Evolutionary conservation across 306 rosid species (phyloP).

Genomic region (Herpetospermum pedunculosum): DNA sequence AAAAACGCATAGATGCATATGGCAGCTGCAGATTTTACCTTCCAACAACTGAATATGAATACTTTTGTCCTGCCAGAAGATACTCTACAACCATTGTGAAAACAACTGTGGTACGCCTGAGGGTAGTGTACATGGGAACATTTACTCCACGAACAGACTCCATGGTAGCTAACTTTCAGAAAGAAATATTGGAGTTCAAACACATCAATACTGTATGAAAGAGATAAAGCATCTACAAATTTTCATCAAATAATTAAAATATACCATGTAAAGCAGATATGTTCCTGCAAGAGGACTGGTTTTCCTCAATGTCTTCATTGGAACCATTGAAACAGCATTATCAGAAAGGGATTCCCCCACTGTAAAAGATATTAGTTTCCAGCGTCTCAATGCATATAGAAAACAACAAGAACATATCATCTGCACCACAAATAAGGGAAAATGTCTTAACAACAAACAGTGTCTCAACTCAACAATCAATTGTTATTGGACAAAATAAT

Average conservation of each 20-base stretch:
- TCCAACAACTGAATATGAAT: constrained; percentile 53
- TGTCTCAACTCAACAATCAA: not conserved
- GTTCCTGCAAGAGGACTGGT: constrained; percentile 79
- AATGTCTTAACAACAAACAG: not conserved
- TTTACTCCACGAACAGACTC: constrained; percentile 97
- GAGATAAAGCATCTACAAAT: not conserved
- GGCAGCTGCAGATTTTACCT: constrained; percentile 40
- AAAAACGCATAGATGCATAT: not conserved
- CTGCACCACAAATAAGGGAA: constrained; percentile 34
- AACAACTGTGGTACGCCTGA: constrained; percentile 88
- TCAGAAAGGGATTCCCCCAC: constrained; percentile 53
- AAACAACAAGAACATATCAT: constrained; percentile 68
- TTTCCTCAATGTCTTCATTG: constrained; percentile 63
- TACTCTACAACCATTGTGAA: constrained; percentile 80
- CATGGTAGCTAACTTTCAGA: constrained; percentile 85
- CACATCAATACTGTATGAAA: not conserved
- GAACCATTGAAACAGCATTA: constrained; percentile 38
- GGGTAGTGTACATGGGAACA: constrained; percentile 98
- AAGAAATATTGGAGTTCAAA: constrained; percentile 22
- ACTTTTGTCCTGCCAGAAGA: constrained; percentile 69
- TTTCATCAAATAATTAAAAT: not conserved
- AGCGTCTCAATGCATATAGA: constrained; percentile 55
- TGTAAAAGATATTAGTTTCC: constrained; percentile 62
- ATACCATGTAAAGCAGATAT: constrained; percentile 90
- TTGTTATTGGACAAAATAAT: not conserved